phyloP scores from a whole-genome alignment of 768 basidiomycete genomes.

The Hypholoma sublateritium region DNA sequence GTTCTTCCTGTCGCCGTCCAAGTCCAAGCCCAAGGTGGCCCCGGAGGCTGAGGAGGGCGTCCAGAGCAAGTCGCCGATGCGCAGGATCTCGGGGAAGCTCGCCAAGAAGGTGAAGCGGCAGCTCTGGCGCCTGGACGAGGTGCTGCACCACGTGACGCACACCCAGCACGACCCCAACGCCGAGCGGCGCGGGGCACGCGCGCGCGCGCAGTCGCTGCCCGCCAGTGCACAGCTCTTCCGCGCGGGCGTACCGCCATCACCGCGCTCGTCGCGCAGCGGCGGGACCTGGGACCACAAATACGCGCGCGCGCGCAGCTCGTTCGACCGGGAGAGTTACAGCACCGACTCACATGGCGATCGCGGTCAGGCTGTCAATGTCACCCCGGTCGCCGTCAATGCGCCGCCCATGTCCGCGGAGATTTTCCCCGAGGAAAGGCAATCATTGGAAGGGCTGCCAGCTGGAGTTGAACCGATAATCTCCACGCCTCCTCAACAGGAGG shows the following conservation, averaged over 20 bases:
- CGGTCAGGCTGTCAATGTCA: not conserved
- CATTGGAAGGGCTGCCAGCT: not conserved
- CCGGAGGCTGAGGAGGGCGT: slow-evolving; percentile 5
- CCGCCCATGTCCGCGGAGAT: slow-evolving; percentile 9
- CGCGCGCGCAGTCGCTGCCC: slow-evolving; percentile 22
- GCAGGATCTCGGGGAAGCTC: slow-evolving; percentile 27
- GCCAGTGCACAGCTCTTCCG: slow-evolving; percentile 37
- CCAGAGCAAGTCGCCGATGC: slow-evolving; percentile 21
- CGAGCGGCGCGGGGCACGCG: slow-evolving; percentile 1
- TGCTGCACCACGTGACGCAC: slow-evolving; percentile 35
- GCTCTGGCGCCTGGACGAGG: slow-evolving; percentile 31
- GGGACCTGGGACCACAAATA: slow-evolving; percentile 17
- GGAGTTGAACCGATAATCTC: no score
- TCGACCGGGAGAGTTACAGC: slow-evolving; percentile 10
- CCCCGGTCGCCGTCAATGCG: slow-evolving; percentile 4
- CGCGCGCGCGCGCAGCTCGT: slow-evolving; percentile 1
- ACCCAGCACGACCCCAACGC: slow-evolving; percentile 24
- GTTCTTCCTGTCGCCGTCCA: slow-evolving; percentile 7
- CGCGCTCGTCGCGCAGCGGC: slow-evolving; percentile 8
- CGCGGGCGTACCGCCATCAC: slow-evolving; percentile 26
- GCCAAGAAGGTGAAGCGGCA: slow-evolving; percentile 31
- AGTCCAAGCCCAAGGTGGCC: slow-evolving; percentile 8
- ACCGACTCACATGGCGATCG: not conserved
- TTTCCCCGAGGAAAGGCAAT: not conserved
- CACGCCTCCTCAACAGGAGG: no score